phyloP scores from a whole-genome alignment of 345 rosid genomes.

The Linum lewisii region DNA sequence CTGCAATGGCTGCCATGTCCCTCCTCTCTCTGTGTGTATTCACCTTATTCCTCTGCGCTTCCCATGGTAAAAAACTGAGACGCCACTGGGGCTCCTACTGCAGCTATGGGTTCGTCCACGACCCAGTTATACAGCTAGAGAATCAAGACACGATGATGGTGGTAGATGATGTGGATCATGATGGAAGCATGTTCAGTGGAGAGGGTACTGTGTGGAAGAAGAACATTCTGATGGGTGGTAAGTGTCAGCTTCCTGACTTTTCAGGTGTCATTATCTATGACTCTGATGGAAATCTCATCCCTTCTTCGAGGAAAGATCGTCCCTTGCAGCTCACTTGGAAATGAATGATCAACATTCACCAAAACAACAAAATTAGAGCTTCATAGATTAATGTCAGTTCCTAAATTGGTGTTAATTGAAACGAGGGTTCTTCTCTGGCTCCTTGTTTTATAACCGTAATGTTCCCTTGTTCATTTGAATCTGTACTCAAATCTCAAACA shows the following conservation, averaged over 20 bases:
- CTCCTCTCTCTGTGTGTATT: conserved; percentile 39
- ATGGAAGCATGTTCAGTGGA: conserved; percentile 24
- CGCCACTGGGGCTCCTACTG: conserved; percentile 33
- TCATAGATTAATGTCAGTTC: no score
- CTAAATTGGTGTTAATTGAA: no score
- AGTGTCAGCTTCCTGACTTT: conserved; percentile 81
- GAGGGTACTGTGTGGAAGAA: conserved; percentile 59
- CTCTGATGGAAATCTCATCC: conserved; percentile 44
- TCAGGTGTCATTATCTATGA: conserved; percentile 81
- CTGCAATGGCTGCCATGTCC: conserved; percentile 31
- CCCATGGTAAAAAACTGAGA: conserved; percentile 39
- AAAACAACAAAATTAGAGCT: no score
- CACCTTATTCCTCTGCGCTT: conserved; percentile 47
- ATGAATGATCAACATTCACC: no score
- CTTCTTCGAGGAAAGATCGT: conserved; percentile 39
- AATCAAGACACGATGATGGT: conserved; percentile 22
- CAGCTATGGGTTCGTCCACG: conserved; percentile 39
- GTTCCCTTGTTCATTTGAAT: no score
- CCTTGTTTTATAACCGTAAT: no score
- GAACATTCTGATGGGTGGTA: conserved; percentile 88
- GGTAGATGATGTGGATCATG: conserved; percentile 11
- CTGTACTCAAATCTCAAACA: no score
- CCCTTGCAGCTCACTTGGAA: conserved; percentile 60
- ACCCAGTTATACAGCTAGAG: conserved; percentile 47
- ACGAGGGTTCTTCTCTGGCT: no score